Base-by-base conservation (phyloP, 2,329 filamentous ascomycete species). In the Arthrobotrys sinensis region DNA sequence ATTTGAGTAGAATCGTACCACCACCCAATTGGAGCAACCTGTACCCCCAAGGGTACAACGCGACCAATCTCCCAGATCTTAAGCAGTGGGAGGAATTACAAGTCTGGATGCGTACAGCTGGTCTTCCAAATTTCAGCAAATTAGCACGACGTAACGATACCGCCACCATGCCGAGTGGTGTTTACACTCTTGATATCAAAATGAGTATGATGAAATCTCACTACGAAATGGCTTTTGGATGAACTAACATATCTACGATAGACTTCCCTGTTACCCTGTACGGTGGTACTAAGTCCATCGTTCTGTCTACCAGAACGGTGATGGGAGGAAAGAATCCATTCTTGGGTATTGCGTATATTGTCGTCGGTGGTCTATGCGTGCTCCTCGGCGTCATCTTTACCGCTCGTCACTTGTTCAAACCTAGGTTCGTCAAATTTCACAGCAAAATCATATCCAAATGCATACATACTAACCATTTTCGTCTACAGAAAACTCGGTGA, bases 61-160 rank as follows among this genome's bases (percentile, higher is more conserved):
- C 86, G 0, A 87, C 88, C 64, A 89, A 88, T 1, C 90, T 93
- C 21, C 93, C 94, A 0, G 85, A 96, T 81, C 84, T 98, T 16
- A 88, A 91, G 80, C 85, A 90, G 0, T 91, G 93, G 85, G 92
- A 97, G 84, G 90, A 90, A 50, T 97, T 99, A 84, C 94, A 97
- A 85, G 94, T 98, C 21, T 99, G 96, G 96, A 99, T 99, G 96
- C 91, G 96, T 82, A 97, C 96, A 1, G 96, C 96, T 24, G 96
- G 95, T 73, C 86, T 98, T 82, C 96, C 96, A 0, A 92, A 91
- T 4, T 99, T 99, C 84, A 97, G 93, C 88, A 99, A 99, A 86
- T 87, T 99, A 55, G 93, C 93, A 53, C 89, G 91, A 84, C 89
- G 94, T 76, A 97, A 97, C 83, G 91, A 97, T 83, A 87, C 87